Conservation (phyloP, 2,329 filamentous ascomycete genomes). For the Geosmithia putterillii region DNA sequence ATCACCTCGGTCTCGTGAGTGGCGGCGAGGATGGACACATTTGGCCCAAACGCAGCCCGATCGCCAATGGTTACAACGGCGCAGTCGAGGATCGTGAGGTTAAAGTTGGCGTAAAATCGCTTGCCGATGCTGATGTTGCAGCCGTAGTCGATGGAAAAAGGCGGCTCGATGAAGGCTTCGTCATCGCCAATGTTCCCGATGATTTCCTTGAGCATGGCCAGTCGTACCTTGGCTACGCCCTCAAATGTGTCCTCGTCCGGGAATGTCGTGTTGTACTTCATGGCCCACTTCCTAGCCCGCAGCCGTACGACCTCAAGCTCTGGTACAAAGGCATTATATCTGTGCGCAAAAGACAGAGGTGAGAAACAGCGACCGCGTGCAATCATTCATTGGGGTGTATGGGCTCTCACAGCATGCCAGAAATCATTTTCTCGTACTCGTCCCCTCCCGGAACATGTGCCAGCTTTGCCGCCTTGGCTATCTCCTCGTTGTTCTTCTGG, state of each 20-base stretch:
- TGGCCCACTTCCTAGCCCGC: conserved; percentile 39
- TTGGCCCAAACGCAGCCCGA: conserved; percentile 59
- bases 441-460: conserved; percentile 43
- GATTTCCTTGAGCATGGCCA: conserved; percentile 33
- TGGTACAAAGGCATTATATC: conserved; percentile 36
- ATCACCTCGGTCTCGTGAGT: conserved; percentile 57
- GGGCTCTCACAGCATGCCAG: conserved; percentile 41
- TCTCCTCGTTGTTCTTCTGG: conserved; percentile 25
- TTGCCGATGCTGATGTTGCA: conserved; percentile 46
- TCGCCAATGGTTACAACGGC: conserved; percentile 57
- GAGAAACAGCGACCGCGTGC: neutral
- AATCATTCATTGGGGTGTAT: neutral
- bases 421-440: conserved; percentile 53
- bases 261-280: conserved; percentile 46
- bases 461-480: conserved; percentile 32
- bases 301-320: conserved; percentile 38
- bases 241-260: conserved; percentile 31
- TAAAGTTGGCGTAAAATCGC: conserved; percentile 45
- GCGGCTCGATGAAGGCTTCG: conserved; percentile 39
- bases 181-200: conserved; percentile 37
- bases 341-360: conserved; percentile 8
- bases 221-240: conserved; percentile 23
- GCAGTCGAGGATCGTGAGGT: conserved; percentile 43
- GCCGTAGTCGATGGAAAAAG: conserved; percentile 48
- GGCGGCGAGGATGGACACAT: conserved; percentile 57